phyloP scores from a whole-genome alignment of 2,329 filamentous ascomycete genomes.

The Fusarium cicatricum region DNA sequence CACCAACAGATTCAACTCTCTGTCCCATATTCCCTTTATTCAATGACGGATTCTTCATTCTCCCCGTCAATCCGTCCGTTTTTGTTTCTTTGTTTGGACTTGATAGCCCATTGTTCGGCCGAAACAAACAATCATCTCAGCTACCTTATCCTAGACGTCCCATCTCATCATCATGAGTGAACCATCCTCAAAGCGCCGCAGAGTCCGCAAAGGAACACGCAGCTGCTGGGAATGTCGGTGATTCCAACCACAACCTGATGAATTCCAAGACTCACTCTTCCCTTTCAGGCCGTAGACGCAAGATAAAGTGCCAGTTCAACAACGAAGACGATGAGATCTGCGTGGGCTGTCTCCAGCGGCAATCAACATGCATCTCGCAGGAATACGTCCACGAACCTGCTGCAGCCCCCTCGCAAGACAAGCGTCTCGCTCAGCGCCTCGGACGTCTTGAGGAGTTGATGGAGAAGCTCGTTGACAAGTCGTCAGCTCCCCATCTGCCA shows the following conservation, averaged over 20 bases:
- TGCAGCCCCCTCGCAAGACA: constrained; percentile 46
- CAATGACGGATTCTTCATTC: background rate
- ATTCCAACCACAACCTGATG: background rate
- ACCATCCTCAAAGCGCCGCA: constrained; percentile 41
- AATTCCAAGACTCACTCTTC: background rate
- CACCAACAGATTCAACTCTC: background rate
- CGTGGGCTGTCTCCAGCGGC: constrained; percentile 54
- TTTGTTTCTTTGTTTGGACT: background rate
- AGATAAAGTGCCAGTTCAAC: constrained; percentile 60
- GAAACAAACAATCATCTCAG: constrained; percentile 25
- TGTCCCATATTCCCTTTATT: background rate
- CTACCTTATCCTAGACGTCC: background rate
- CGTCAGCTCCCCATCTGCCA: background rate
- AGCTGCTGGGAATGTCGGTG: constrained; percentile 69
- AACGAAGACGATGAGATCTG: constrained; percentile 53
- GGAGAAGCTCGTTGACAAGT: constrained; percentile 54
- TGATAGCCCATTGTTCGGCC: constrained; percentile 29
- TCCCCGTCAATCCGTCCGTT: background rate
- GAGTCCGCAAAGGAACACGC: constrained; percentile 63
- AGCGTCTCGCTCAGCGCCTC: constrained; percentile 53
- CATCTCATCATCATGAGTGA: constrained; percentile 23
- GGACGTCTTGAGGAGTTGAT: constrained; percentile 57
- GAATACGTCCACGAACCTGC: constrained; percentile 50
- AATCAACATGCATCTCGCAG: constrained; percentile 55
- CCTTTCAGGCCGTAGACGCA: constrained; percentile 54